Base-by-base conservation (phyloP, 306 rosid species). In the Datisca glomerata region DNA sequence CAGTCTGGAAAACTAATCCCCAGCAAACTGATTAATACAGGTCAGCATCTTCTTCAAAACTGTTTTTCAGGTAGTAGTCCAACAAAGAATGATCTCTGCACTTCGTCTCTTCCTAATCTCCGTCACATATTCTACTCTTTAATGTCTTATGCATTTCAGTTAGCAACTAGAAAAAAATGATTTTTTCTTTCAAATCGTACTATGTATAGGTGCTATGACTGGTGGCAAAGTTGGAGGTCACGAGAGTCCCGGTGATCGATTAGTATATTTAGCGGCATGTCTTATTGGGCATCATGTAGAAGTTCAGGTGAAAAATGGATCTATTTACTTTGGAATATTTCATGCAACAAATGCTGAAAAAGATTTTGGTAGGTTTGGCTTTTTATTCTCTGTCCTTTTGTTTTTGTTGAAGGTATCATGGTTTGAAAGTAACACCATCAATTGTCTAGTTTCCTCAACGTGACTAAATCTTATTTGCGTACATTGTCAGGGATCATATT, bases 201-300 rank as follows among this genome's bases (percentile, higher is more conserved):
- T 51, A 41, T 27, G 53, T 62, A 17, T 55, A 59, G 75, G 67
- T 48, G 49, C 65, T 53, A 44, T 49, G 66, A 43, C 86, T 57
- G 86, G 79, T 32, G 68, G 54, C 56, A 72, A 73, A 80, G 55
- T 47, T 16, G 78, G 64, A 47, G 49, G 65, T 67, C 41, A 50
- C 64, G 91, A 61, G 61, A 71, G 76, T 75, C 71, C 93, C 3
- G 70, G 46, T 35, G 98, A 89, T 53, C 83, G 91, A 56, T 49
- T 89, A 46, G 78, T 80, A 16, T 74, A 69, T 72, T 41, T 79
- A 56, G 65, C 79, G 23, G 47, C 93, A 35, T 76, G 83, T 63
- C 71, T 77, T 56, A 60, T 89, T 74, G 97, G 97, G 56, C 83
- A 83, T 17, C 85, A 79, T 16, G 97, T 89, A 63, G 91, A 89